A percentile compares a stretch with the other conserved stretches of the same genome.
Conservation (phyloP, 108 stramenopile genomes). For the Seminavis robusta region DNA sequence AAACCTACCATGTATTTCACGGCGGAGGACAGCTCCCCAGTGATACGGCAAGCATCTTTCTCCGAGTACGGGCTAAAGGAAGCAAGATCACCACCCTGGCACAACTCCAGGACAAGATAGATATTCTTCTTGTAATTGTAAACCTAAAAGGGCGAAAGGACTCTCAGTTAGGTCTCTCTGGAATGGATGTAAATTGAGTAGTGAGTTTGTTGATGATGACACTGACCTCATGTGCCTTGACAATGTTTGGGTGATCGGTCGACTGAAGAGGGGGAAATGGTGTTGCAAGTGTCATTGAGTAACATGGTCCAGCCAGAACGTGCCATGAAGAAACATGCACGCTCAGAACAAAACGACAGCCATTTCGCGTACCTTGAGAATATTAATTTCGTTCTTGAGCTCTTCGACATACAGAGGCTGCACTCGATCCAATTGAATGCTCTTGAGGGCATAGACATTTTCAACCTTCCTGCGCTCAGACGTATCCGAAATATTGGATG, state of each 20-base stretch:
- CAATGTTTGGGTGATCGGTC: conserved; percentile 93
- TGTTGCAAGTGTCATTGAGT: no score
- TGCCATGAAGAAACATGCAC: no score
- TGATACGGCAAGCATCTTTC: conserved; percentile 56
- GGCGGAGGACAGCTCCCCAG: conserved; percentile 55
- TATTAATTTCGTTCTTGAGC: conserved; percentile 84
- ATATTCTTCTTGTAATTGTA: conserved; percentile 65
- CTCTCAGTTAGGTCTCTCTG: no score
- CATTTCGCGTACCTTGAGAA: conserved; percentile 66
- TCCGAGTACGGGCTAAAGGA: conserved; percentile 63
- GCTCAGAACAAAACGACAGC: conserved; percentile 7
- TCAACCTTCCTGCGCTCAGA: conserved; percentile 48
- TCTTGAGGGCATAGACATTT: conserved; percentile 58
- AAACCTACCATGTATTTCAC: conserved; percentile 83
- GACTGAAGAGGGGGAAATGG: not conserved
- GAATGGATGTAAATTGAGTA: no score
- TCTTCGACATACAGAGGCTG: conserved; percentile 65
- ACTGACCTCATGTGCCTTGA: conserved; percentile 86
- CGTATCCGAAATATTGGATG: no score
- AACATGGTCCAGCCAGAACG: no score
- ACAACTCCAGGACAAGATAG: conserved; percentile 80
- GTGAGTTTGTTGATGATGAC: no score
- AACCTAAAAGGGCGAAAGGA: no score
- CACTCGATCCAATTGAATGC: conserved; percentile 57
- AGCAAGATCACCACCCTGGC: conserved; percentile 74